Conservation (phyloP, 1,139 yeast genomes). For the Geotrichum carabidarum region DNA sequence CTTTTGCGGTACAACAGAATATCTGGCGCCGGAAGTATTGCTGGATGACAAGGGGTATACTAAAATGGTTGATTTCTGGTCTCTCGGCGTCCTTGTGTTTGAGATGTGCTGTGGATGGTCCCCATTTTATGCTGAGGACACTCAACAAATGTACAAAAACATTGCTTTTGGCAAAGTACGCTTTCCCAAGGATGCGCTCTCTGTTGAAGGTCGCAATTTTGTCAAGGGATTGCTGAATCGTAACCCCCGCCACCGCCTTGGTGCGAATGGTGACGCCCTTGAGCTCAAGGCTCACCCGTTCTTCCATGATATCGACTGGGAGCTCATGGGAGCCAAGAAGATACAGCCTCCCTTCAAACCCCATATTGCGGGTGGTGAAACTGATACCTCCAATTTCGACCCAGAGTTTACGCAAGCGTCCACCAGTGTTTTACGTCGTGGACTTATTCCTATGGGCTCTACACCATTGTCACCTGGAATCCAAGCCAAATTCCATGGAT, state of each 20-base stretch:
- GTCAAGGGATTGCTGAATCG: slow-evolving; percentile 91
- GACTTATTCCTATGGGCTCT: slow-evolving; percentile 44
- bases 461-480: slow-evolving; percentile 91
- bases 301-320: slow-evolving; percentile 89
- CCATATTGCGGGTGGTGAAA: slow-evolving; percentile 69
- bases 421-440: slow-evolving; percentile 70
- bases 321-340: slow-evolving; percentile 64
- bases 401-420: slow-evolving; percentile 94
- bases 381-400: slow-evolving; percentile 93
- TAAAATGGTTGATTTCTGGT: slow-evolving; percentile 97
- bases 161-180: slow-evolving; percentile 97
- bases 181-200: slow-evolving; percentile 90
- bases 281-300: slow-evolving; percentile 89
- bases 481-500: slow-evolving; percentile 93
- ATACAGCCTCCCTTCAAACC: slow-evolving; percentile 98
- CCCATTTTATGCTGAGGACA: slow-evolving; percentile 96
- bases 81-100: slow-evolving; percentile 83
- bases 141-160: slow-evolving; percentile 97
- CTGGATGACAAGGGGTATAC: slow-evolving; percentile 94
- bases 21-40: slow-evolving; percentile 88
- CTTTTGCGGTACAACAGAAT: slow-evolving; percentile 96
- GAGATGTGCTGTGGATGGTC: slow-evolving; percentile 99
- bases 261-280: slow-evolving; percentile 85
- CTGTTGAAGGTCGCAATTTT: slow-evolving; percentile 87
- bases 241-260: slow-evolving; percentile 90